phyloP scores from a whole-genome alignment of 2,329 filamentous ascomycete genomes.

The Fusarium verrucosum region DNA sequence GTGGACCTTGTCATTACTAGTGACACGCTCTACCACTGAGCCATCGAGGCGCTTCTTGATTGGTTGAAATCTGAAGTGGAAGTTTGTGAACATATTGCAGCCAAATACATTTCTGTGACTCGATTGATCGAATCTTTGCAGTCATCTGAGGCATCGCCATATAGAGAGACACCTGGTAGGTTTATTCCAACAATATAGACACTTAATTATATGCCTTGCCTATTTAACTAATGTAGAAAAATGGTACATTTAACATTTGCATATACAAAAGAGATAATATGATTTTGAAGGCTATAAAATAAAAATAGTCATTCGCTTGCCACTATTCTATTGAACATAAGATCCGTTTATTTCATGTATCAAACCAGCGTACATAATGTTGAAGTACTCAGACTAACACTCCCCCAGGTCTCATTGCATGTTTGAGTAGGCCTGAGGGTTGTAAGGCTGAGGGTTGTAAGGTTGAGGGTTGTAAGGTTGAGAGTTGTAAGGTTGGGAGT shows the following conservation, averaged over 20 bases:
- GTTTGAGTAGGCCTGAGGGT: not conserved
- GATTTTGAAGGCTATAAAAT: too few species aligned
- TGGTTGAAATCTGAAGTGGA: not conserved
- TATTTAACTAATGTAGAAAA: too few species aligned
- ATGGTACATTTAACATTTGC: too few species aligned
- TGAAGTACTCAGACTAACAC: too few species aligned
- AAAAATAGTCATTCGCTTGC: not conserved
- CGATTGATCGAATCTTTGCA: too few species aligned
- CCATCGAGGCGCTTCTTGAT: conserved; percentile 16
- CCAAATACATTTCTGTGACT: too few species aligned
- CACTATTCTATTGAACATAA: not conserved
- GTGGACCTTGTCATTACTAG: conserved; percentile 35
- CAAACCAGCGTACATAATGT: not conserved
- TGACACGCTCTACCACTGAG: conserved; percentile 35
- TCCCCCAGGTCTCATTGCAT: not conserved
- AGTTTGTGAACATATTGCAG: not conserved
- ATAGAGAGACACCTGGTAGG: too few species aligned
- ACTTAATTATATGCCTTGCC: too few species aligned
- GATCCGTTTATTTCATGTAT: not conserved
- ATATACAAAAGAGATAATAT: too few species aligned
- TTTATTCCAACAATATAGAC: too few species aligned
- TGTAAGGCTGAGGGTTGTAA: not conserved
- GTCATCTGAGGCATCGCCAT: too few species aligned
- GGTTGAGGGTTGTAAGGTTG: not conserved
- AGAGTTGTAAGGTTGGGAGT: not conserved